Base-by-base conservation (phyloP, 768 basidiomycete species). In the Russula compacta region DNA sequence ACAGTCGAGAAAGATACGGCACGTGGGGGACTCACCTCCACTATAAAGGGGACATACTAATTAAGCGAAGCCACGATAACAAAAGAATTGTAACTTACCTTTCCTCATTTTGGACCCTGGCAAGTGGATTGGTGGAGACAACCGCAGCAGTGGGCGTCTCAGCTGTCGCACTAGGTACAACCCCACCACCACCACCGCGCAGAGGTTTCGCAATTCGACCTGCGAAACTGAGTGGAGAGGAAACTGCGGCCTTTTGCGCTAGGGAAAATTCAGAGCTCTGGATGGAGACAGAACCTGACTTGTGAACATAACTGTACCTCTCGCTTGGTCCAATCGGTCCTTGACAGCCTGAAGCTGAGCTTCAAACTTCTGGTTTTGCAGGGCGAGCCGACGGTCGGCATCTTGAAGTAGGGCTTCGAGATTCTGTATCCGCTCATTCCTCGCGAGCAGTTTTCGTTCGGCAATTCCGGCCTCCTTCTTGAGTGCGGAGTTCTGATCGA, bases 381-480 rank as follows among this genome's bases (percentile, higher is more conserved):
- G 74, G n/a, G 87, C 86, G 63, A 98, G 77, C 68, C 94, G 83
- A 48, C 92, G 87, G 76, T 98, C 94, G 47, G 95, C 92, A 67
- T 95, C 93, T 69, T 93, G 93, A 33, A 98, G 79, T 40, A 97
- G 76, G 3, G 87, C 84, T 73, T 99, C 97, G 64, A 99, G 80
- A 74, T 93, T 95, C 76, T 94, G 89, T 76, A 99, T 98, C 67
- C 97, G 87, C 73, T 98, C 97, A 70, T 98, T 98, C 59, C 97
- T 86, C 40, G 95, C 93, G 67, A 97, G 81, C 32, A 99, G 77
- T 75, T 98, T 98, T 68, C 95, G 88, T 74, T 99, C 97, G 57
- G 95, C 92, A 66, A 95, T 90, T 21, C 92, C 93, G 36, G 93
- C 89, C 74, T 98, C 97, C 76, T 95, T 98, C 83, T 98, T 98